Conservation (phyloP, 2,329 filamentous ascomycete species). For the Hysterium pulicare region DNA sequence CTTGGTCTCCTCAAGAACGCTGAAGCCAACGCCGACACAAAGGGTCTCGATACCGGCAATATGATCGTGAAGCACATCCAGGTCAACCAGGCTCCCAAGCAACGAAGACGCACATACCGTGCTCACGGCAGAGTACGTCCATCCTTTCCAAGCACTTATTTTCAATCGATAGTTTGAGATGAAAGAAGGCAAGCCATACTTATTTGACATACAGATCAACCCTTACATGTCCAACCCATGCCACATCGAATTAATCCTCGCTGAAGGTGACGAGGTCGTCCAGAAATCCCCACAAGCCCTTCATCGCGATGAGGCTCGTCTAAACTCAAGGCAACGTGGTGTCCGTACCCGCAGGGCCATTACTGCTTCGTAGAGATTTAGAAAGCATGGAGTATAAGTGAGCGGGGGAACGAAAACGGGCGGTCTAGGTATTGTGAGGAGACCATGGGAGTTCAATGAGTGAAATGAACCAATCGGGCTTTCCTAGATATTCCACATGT, state of each 20-base stretch:
- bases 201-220: slow-evolving; percentile 74
- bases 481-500: slow-evolving; percentile 2
- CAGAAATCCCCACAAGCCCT: slow-evolving; percentile 76
- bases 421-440: slow-evolving; percentile 3
- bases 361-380: slow-evolving; percentile 48
- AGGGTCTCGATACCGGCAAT: slow-evolving; percentile 76
- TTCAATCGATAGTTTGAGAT: slow-evolving; percentile 1
- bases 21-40: slow-evolving; percentile 45
- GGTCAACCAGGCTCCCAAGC: slow-evolving; percentile 99
- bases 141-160: slow-evolving; percentile 3
- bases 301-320: slow-evolving; percentile 62
- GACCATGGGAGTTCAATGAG: slow-evolving; percentile 4
- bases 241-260: slow-evolving; percentile 99
- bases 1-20: slow-evolving; percentile 73
- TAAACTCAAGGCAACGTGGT: slow-evolving; percentile 92
- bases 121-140: slow-evolving; percentile 96
- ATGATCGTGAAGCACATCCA: slow-evolving; percentile 99
- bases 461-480: neutral
- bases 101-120: slow-evolving; percentile 98
- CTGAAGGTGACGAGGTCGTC: slow-evolving; percentile 93
- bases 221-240: slow-evolving; percentile 99
- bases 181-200: slow-evolving; percentile 7
- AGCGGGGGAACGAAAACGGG: slow-evolving; percentile 2
- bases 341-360: slow-evolving; percentile 59
- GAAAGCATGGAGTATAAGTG: neutral